Base-by-base conservation (phyloP, 768 basidiomycete species). In the Hebeloma cylindrosporum region DNA sequence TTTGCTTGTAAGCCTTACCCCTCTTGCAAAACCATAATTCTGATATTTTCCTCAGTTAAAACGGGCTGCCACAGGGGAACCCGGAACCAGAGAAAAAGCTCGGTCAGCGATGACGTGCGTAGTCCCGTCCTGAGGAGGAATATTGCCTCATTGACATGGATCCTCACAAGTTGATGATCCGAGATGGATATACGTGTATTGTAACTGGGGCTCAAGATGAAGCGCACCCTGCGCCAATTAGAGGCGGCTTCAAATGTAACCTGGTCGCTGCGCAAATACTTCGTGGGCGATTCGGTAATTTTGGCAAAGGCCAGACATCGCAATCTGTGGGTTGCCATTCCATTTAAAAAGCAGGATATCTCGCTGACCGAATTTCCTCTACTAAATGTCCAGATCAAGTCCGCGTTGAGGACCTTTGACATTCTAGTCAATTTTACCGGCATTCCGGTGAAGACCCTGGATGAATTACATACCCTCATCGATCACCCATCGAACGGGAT, bases 1-100 rank as follows among this genome's bases (percentile, higher is more conserved):
- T 57, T 57, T 40, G 25, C 40, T 9, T 53, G 55, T 53, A 23
- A 47, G 51, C 51, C 1, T 23, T 40, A 6, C 16, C 32, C n/a
- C 34, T 25, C 26, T 37, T 17, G 30, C 3, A 23, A 43, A 14
- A 49, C 40, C 16, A 8, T 3, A 31, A 25, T 39, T 43, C 44
- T 31, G 22, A 40, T 25, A 36, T 35, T 17, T 35, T 34, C 43
- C 20, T 36, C 25, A 55, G 53, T 55, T 27, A 55, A 49, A 42
- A 40, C 43, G 21, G 33, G 43, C 37, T 42, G 30, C 4, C 21
- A 31, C 22, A 8, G 27, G 37, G 22, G 20, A 40, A 40, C 14
- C 16, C 40, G 36, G 25, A 32, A n/a, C n/a, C 11, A n/a, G 36
- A 11, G 1, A 42, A 38, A 14, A 34, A 42, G 37, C 34, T 40